Percentiles rank a stretch among this genome's conserved stretches.
Evolutionary conservation across 306 rosid genomes (phyloP).

Genomic region (Vigna trinervia): DNA sequence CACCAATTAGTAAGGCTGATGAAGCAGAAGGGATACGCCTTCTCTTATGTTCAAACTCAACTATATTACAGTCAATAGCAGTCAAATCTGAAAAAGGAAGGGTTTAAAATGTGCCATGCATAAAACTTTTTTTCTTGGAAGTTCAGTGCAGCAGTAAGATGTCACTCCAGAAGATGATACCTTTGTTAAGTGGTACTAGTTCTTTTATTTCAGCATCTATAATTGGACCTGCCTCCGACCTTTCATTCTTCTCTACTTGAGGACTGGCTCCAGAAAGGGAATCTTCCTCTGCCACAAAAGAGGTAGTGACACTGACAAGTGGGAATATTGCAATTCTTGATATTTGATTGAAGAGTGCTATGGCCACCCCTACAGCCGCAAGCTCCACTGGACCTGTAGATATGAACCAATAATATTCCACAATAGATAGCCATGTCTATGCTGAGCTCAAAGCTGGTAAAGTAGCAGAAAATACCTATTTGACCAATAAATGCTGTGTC

Average conservation of each 20-base stretch:
- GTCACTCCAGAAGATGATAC: conserved; percentile 43
- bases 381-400: conserved; percentile 77
- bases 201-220: conserved; percentile 48
- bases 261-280: conserved; percentile 44
- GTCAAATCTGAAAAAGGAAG: conserved; percentile 39
- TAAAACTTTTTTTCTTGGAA: not conserved
- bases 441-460: not conserved
- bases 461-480: conserved; percentile 55
- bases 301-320: conserved; percentile 85
- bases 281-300: conserved; percentile 92
- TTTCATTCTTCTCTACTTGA: conserved; percentile 42
- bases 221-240: conserved; percentile 47
- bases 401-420: conserved; percentile 10
- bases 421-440: not conserved
- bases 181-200: conserved; percentile 52
- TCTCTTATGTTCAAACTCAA: conserved; percentile 42
- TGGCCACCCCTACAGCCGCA: conserved; percentile 88
- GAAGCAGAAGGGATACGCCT: conserved; percentile 82
- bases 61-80: conserved; percentile 44
- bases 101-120: conserved; percentile 19
- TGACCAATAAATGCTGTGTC: conserved; percentile 89
- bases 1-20: conserved; percentile 77
- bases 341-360: conserved; percentile 82
- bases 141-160: not conserved
- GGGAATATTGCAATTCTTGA: conserved; percentile 86